phyloP scores from a whole-genome alignment of 805 yeast species.

The Hanseniaspora valbyensis region DNA sequence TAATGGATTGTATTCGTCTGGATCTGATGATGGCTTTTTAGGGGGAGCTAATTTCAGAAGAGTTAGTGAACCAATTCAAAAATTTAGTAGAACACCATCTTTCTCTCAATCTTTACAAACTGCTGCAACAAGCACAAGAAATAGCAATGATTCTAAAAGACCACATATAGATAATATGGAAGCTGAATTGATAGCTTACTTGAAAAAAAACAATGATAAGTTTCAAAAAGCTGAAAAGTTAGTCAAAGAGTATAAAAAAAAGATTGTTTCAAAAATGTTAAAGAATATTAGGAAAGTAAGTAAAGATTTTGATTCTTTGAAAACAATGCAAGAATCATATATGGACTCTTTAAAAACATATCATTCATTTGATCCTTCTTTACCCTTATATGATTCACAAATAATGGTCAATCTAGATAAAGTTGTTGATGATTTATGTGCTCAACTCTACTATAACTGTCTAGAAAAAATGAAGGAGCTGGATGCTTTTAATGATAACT shows the following conservation, averaged over 20 bases:
- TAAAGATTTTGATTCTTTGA: background rate
- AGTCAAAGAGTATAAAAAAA: conserved; percentile 6
- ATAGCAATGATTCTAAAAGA: background rate
- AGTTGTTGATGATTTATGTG: conserved; percentile 20
- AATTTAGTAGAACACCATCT: background rate
- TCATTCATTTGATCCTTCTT: background rate
- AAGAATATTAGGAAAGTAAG: background rate
- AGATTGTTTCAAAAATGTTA: conserved; percentile 2
- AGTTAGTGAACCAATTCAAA: background rate
- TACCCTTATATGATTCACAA: background rate
- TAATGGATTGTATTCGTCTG: background rate
- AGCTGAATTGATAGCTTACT: background rate
- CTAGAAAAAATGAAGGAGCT: conserved; percentile 28
- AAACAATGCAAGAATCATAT: background rate
- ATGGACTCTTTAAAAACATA: background rate
- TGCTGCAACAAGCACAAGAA: background rate
- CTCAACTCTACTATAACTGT: conserved; percentile 26
- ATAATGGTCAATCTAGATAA: background rate
- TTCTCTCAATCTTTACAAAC: background rate
- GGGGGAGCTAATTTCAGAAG: background rate
- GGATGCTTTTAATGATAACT: conserved; percentile 26
- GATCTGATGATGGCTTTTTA: background rate
- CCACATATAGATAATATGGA: background rate
- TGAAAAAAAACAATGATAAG: conserved; percentile 4
- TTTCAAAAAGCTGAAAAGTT: background rate